phyloP scores from a whole-genome alignment of 495 filamentous ascomycete species.

The Elasticomyces elasticus region DNA sequence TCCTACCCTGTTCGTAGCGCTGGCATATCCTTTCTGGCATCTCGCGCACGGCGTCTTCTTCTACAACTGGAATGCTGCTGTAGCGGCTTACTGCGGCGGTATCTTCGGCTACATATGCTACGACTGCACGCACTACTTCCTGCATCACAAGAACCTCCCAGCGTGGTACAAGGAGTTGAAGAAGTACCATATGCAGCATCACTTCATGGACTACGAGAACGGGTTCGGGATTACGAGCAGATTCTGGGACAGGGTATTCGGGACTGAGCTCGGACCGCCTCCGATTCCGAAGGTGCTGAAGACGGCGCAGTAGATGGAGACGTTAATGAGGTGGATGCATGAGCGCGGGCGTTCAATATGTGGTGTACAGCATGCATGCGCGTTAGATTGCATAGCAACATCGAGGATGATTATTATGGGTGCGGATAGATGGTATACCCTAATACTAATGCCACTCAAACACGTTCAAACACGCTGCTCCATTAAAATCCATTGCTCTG shows the following conservation, averaged over 20 bases:
- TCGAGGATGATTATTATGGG: too few species aligned
- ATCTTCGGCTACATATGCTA: constrained; percentile 95
- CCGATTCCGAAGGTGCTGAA: constrained; percentile 33
- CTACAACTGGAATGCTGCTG: constrained; percentile 74
- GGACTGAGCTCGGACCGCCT: constrained; percentile 60
- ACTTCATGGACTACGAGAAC: constrained; percentile 92
- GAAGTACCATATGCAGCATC: constrained; percentile 93
- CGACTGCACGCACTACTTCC: constrained; percentile 96
- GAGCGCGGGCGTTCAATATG: not conserved
- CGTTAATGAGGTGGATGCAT: not conserved
- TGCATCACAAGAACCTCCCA: constrained; percentile 93
- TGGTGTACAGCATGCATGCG: too few species aligned
- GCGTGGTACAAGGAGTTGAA: constrained; percentile 80
- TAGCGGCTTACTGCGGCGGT: constrained; percentile 73
- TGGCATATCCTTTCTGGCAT: constrained; percentile 89
- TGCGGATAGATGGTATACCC: too few species aligned
- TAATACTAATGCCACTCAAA: too few species aligned
- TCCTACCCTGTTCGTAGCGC: constrained; percentile 71
- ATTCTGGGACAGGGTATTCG: constrained; percentile 92
- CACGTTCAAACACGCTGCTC: too few species aligned
- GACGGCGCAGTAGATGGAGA: constrained; percentile 1
- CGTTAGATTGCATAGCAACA: too few species aligned
- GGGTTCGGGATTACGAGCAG: constrained; percentile 98
- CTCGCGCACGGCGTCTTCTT: constrained; percentile 75
- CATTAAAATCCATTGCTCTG: too few species aligned